phyloP scores from a whole-genome alignment of 441 rosid species.

The Populus hybrid region DNA sequence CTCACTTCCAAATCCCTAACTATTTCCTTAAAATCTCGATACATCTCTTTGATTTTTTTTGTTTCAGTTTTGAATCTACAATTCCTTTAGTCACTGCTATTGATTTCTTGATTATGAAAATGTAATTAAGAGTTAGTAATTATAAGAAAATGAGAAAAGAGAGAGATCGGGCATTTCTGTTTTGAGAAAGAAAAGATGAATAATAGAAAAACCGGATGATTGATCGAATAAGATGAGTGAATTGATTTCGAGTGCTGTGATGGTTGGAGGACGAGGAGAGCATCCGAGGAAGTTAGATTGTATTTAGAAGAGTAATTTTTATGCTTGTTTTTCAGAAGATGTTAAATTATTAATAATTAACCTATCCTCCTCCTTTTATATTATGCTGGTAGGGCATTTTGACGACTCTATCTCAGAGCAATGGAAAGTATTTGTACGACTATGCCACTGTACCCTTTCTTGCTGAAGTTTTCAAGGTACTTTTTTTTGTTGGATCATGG shows the following conservation, averaged over 20 bases:
- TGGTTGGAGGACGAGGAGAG: not conserved
- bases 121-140: not conserved
- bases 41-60: not conserved
- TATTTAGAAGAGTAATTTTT: not conserved
- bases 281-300: not conserved
- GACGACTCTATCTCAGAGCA: constrained; percentile 70
- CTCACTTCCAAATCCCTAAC: not conserved
- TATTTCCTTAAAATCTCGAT: not conserved
- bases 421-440: constrained; percentile 69
- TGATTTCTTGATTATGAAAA: not conserved
- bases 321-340: not conserved
- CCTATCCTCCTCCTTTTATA: not conserved
- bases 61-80: not conserved
- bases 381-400: constrained; percentile 50
- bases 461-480: constrained; percentile 69
- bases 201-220: not conserved
- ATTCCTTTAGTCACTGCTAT: not conserved
- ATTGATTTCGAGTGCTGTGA: not conserved
- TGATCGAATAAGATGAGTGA: not conserved
- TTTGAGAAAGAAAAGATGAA: not conserved
- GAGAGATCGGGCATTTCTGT: not conserved
- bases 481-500: not conserved
- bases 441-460: constrained; percentile 78
- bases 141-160: not conserved
- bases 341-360: not conserved